Evolutionary conservation across 2,329 filamentous ascomycete genomes (phyloP), one percentile per base, ranked within the genome.

Genomic region (Curvularia lunata): DNA sequence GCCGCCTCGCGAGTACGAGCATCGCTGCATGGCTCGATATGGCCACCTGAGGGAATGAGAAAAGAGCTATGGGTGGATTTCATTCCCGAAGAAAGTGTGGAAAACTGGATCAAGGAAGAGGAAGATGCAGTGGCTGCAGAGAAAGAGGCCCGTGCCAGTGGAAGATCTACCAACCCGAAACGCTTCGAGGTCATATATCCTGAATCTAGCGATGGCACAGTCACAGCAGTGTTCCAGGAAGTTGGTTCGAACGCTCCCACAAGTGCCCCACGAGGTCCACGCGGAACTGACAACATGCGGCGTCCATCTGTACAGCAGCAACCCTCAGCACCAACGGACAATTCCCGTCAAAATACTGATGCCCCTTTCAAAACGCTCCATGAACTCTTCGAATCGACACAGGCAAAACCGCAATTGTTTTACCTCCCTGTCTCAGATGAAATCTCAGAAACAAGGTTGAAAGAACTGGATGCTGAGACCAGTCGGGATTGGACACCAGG

Each of bases 21-120:
- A 9, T 84, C 85, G 2, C 81, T 98, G 2, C 94, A 99, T 76
- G 86, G 87, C 56, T 85, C 84, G 21, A 85, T 92, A 34, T 98
- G 93, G 91, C 94, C 94, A 0, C 86, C 92, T 57, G 94, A 98
- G 78, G 87, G 88, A 57, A 91, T 89, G 65, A 85, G 95, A 30
- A 96, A 95, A 74, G 84, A 88, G 0, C 83, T 98, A 1, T 96
- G 89, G 85, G 91, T 91, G 3, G 95, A 99, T 74, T 98, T 95
- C 74, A 84, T 98, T 19, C 94, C 94, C 0, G 85, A 89, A 18
- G 87, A 91, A 25, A 86, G 87, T 62, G 83, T 96, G 4, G 75
- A 80, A 13, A 84, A 84, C 23, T 98, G 92, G 92, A 88, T 96
- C 57, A 83, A 86, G 21, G 52, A 63, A 37, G 74, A 77, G 57